Conservation (phyloP, 2,329 filamentous ascomycete genomes). For the Aspergillus glaucus region DNA sequence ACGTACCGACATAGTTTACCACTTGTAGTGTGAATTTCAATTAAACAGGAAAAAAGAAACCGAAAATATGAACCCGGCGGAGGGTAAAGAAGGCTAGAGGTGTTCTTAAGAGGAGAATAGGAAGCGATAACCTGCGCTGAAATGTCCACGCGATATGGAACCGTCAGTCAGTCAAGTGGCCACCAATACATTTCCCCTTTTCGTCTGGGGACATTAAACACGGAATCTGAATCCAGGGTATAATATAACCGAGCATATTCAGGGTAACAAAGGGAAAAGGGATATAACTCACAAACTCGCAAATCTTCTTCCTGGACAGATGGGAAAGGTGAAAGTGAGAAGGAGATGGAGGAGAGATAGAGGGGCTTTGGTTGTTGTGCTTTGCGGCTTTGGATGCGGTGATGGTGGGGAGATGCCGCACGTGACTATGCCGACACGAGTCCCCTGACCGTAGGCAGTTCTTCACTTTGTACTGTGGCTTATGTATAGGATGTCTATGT, state of each 20-base stretch:
- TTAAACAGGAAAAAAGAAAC: conserved; percentile 2
- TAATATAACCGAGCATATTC: not conserved
- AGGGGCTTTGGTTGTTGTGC: conserved; percentile 31
- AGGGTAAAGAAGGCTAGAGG: not conserved
- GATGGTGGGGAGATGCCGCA: conserved; percentile 18
- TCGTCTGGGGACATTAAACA: conserved; percentile 4
- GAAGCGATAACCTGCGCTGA: not conserved
- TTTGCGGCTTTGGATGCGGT: conserved; percentile 18
- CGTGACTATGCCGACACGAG: conserved; percentile 17
- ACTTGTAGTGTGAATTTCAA: too few relatives aligned
- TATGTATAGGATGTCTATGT: too few relatives aligned
- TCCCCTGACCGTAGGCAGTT: not conserved
- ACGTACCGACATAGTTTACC: conserved; percentile 32
- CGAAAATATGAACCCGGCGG: not conserved
- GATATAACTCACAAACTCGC: not conserved
- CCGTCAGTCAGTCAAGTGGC: not conserved
- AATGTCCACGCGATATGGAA: not conserved
- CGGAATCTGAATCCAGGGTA: conserved; percentile 2
- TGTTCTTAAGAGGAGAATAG: not conserved
- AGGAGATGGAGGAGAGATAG: conserved; percentile 21
- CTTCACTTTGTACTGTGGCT: too few relatives aligned
- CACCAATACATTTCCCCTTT: not conserved
- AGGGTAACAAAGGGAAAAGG: not conserved
- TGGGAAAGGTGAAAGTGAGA: conserved; percentile 7
- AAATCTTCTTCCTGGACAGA: too few relatives aligned